phyloP scores from a whole-genome alignment of 1,139 yeast genomes.

The Kazachstania sp. region DNA sequence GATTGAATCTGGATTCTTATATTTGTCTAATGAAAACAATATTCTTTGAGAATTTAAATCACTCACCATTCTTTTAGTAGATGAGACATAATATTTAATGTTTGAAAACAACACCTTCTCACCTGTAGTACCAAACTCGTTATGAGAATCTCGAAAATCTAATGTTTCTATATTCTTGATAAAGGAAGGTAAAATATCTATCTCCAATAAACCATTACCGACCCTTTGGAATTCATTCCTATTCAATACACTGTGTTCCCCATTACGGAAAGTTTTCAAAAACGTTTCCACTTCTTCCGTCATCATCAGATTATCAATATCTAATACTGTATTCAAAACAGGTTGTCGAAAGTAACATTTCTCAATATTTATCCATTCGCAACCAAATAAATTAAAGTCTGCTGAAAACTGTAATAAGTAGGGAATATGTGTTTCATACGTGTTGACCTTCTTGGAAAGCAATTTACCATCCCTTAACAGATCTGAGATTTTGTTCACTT shows the following conservation, averaged over 20 bases:
- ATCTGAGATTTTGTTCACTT: constrained; percentile 50
- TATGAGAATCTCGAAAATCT: constrained; percentile 42
- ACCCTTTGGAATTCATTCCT: constrained; percentile 38
- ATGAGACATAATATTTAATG: constrained; percentile 36
- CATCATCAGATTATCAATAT: constrained; percentile 19
- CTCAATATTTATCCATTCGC: constrained; percentile 56
- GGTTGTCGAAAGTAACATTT: constrained; percentile 33
- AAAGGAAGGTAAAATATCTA: constrained; percentile 54
- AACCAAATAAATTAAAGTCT: constrained; percentile 78
- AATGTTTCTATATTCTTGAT: constrained; percentile 49
- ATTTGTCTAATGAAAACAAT: constrained; percentile 33
- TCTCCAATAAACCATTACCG: constrained; percentile 56
- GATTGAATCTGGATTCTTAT: constrained; percentile 18
- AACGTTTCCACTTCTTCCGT: constrained; percentile 27
- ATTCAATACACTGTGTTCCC: constrained; percentile 10
- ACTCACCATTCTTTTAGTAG: constrained; percentile 52
- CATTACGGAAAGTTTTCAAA: constrained; percentile 16
- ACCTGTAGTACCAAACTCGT: constrained; percentile 37
- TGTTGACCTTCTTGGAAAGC: constrained; percentile 34
- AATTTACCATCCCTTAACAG: constrained; percentile 45
- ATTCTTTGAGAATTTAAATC: constrained; percentile 54
- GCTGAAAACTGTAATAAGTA: constrained; percentile 65
- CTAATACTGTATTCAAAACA: constrained; percentile 25
- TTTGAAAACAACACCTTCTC: constrained; percentile 6
- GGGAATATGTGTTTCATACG: constrained; percentile 78